Evolutionary conservation across 2,329 filamentous ascomycete genomes (phyloP).

Genomic region (Pseudogymnoascus sp.): DNA sequence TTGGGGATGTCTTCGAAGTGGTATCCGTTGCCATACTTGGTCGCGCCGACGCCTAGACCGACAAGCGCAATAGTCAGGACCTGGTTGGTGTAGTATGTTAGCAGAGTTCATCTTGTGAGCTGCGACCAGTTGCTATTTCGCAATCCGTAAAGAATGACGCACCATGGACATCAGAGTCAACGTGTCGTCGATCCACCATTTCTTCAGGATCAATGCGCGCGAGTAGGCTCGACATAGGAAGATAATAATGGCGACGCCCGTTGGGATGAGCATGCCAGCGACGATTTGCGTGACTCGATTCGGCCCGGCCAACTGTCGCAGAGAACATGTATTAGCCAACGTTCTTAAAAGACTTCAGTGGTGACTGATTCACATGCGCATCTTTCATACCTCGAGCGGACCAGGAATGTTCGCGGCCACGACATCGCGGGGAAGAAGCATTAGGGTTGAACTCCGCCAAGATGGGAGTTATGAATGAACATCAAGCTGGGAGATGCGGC

Average conservation of each 20-base stretch:
- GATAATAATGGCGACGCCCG: background rate
- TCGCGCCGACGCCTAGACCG: background rate
- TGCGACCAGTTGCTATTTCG: background rate
- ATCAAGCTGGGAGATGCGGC: background rate
- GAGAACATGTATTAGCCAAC: background rate
- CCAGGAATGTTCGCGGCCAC: background rate
- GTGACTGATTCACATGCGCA: background rate
- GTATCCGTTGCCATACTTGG: background rate
- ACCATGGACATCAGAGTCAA: background rate
- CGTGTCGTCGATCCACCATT: constrained; percentile 1
- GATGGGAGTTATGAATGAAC: constrained; percentile 1
- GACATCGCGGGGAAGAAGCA: background rate
- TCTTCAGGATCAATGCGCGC: background rate
- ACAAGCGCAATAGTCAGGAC: background rate
- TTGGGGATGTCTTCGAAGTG: background rate
- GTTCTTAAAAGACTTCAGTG: background rate
- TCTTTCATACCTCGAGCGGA: background rate
- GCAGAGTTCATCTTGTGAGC: background rate
- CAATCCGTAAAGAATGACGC: background rate
- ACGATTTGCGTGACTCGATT: background rate
- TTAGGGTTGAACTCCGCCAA: background rate
- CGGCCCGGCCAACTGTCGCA: background rate
- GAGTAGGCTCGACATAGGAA: background rate
- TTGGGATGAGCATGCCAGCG: background rate
- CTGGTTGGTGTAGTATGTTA: background rate